A percentile compares a stretch with the other conserved stretches of the same genome.
Evolutionary conservation across 352 stramenopile species (phyloP).

Genomic region (Elongisporangium undulatum): DNA sequence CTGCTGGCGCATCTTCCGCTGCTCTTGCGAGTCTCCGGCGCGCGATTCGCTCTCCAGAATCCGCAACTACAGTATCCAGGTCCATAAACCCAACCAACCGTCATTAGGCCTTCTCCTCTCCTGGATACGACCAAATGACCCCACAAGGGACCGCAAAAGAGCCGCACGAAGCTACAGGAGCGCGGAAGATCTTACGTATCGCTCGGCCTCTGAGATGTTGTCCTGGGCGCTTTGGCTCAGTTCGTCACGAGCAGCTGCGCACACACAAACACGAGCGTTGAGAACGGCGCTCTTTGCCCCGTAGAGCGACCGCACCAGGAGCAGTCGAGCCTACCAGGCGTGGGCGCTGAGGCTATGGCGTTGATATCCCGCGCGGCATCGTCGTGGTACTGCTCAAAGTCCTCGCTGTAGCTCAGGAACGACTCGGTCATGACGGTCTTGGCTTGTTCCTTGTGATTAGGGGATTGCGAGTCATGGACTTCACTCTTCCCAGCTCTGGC

Average conservation of each 20-base stretch:
- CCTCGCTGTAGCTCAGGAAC: constrained; percentile 78
- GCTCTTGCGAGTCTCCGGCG: constrained; percentile 71
- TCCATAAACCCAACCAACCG: background rate
- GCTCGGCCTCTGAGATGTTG: constrained; percentile 75
- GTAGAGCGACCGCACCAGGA: too few relatives aligned
- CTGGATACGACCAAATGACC: too few relatives aligned
- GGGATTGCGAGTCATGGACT: too few relatives aligned
- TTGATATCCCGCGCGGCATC: constrained; percentile 73
- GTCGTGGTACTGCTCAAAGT: constrained; percentile 83
- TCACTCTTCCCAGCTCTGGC: too few relatives aligned
- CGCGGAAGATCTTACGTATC: constrained; percentile 71
- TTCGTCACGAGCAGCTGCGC: constrained; percentile 41
- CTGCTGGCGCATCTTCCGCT: constrained; percentile 82
- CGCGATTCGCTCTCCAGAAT: constrained; percentile 83
- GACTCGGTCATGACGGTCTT: constrained; percentile 66
- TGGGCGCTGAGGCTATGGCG: constrained; percentile 38
- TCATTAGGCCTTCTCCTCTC: too few relatives aligned
- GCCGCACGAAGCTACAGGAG: background rate
- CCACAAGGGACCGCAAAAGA: too few relatives aligned
- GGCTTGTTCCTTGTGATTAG: too few relatives aligned
- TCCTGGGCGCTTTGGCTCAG: constrained; percentile 45
- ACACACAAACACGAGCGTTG: background rate
- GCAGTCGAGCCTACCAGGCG: constrained; percentile 8
- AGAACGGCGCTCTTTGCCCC: background rate
- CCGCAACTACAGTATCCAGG: constrained; percentile 50